These are phyloP conservation scores for Sphagnum magellanicum DNA, from an alignment of 228 moss, liverwort and hornwort species.

Conservation along the genomic window DNA sequence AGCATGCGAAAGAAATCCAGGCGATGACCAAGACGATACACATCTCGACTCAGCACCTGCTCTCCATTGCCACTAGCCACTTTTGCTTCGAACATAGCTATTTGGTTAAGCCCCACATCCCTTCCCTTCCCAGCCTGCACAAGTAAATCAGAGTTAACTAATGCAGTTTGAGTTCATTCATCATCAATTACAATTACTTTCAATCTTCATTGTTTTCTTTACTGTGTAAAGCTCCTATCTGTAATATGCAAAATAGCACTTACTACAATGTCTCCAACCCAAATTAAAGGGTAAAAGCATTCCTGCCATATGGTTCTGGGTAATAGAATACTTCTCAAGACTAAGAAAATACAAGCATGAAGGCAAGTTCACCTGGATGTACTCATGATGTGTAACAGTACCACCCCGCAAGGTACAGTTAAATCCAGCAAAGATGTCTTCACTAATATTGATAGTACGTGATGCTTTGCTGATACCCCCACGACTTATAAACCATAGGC, in stretches of 20 bases:
- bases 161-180: no score
- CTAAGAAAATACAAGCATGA: background rate
- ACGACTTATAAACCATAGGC: conserved; percentile 84
- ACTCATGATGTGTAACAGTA: conserved; percentile 95
- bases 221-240: no score
- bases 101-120: conserved; percentile 96
- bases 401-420: conserved; percentile 90
- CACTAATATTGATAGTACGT: conserved; percentile 93
- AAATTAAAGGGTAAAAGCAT: no score
- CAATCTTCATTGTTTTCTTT: no score
- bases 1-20: conserved; percentile 97
- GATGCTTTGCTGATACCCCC: conserved; percentile 99
- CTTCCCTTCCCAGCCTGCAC: conserved; percentile 95
- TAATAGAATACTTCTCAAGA: no score
- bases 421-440: conserved; percentile 95
- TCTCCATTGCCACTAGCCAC: conserved; percentile 98
- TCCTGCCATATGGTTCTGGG: no score
- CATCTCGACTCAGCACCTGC: conserved; percentile 89
- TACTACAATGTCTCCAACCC: no score
- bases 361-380: conserved; percentile 62
- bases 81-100: conserved; percentile 94
- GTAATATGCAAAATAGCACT: no score
- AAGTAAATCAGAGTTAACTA: conserved; percentile 1
- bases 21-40: conserved; percentile 96
- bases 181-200: no score